A percentile compares a stretch with the other conserved stretches of the same genome.
These are phyloP conservation scores for Hygrocybe coccinea DNA, from an alignment of 768 basidiomycete species.

Conservation along the genomic window DNA sequence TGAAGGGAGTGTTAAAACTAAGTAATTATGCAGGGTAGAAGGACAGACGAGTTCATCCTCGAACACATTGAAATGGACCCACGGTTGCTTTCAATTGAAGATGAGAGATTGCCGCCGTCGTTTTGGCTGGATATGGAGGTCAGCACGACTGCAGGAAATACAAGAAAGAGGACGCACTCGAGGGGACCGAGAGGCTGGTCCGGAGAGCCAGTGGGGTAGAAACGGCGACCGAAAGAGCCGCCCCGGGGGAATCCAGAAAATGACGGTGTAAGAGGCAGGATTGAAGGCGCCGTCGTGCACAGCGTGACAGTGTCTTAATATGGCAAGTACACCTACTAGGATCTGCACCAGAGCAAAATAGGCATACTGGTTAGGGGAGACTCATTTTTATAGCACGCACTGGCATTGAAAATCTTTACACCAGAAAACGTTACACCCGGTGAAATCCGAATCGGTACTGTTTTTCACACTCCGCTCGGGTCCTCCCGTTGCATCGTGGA, in stretches of 20 bases:
- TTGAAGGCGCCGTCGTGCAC: slow-evolving; percentile 55
- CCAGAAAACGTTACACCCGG: too few species aligned
- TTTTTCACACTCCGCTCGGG: too few species aligned
- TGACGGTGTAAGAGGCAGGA: slow-evolving; percentile 63
- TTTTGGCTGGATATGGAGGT: slow-evolving; percentile 19
- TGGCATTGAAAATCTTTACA: too few species aligned
- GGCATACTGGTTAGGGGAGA: too few species aligned
- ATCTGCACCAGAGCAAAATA: too few species aligned
- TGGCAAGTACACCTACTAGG: too few species aligned
- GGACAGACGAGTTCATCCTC: slow-evolving; percentile 67
- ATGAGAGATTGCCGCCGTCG: slow-evolving; percentile 35
- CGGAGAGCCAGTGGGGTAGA: slow-evolving; percentile 60
- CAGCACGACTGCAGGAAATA: slow-evolving; percentile 17
- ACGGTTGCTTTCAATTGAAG: slow-evolving; percentile 58
- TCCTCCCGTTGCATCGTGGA: too few species aligned
- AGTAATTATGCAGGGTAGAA: slow-evolving; percentile 1
- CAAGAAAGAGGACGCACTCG: slow-evolving; percentile 46
- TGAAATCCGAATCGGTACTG: too few species aligned
- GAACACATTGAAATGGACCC: slow-evolving; percentile 56
- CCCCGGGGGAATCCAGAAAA: slow-evolving; percentile 66
- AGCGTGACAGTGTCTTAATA: too few species aligned
- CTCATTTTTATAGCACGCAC: too few species aligned
- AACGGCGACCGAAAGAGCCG: slow-evolving; percentile 59
- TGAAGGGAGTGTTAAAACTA: slow-evolving; percentile 20
- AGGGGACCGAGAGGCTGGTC: slow-evolving; percentile 56